Base-by-base conservation (phyloP, 2,329 filamentous ascomycete genomes). In the Fusarium camptoceras region DNA sequence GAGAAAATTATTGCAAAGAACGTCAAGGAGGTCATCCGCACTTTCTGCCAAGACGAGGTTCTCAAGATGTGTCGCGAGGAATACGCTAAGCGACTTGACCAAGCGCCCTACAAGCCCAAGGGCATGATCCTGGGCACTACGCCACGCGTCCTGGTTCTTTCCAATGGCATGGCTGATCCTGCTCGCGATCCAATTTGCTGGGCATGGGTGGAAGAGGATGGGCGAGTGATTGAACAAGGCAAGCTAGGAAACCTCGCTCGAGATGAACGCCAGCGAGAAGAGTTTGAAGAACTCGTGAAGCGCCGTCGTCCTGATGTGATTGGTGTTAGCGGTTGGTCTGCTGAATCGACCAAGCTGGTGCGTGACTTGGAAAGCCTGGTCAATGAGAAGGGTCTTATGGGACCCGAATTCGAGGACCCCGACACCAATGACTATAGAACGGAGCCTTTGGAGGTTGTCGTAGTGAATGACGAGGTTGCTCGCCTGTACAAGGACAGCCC, bases 381-480 rank as follows among this genome's bases (percentile, higher is more conserved):
- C 55, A 88, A 89, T 68, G 90, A 93, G 66, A 91, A 93, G 77
- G 88, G 91, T 53, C 85, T 99, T 12, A 90, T 90, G 73, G 92
- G 93, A 6, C 89, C 92, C 16, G 89, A 93, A n/a, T 97, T 92
- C 75, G 90, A 94, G 54, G 93, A 97, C 70, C 83, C 85, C 3
- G 92, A 95, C n/a, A 89, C 88, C 28, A 89, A 89, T 59, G 91
- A 94, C 66, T 91, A 92, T 68, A 87, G 90, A 60, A 92, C 86
- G 61, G 94, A 97, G 76, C 88, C 89, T 14, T 85, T 99, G 30
- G 95, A 98, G 63, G 92, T 98, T 12, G 86, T 98, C 30, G 89
- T 97, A 57, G 92, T 98, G 67, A 98, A 98, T 74, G 96, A 99
- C 75, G 96, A 99, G 81, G 94, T 98, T 51, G 96, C 96, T n/a